phyloP scores from a whole-genome alignment of 106 monocot genomes.

The Dioscorea zingiberensis region DNA sequence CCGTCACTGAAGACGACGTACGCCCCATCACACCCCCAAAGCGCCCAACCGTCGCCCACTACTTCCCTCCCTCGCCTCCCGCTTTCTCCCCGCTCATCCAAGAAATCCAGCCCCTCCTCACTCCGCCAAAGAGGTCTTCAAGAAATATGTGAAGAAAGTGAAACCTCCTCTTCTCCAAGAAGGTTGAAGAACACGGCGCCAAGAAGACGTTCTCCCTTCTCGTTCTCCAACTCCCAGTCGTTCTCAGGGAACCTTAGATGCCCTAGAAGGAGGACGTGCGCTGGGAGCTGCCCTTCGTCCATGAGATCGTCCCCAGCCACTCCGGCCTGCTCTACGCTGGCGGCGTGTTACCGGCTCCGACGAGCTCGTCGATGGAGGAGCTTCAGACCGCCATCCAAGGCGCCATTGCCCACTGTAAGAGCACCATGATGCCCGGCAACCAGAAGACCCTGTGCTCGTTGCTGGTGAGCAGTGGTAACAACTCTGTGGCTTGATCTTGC shows the following conservation, averaged over 20 bases:
- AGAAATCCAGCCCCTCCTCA: constrained; percentile 1
- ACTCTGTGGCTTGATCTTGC: no score
- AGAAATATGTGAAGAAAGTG: constrained; percentile 80
- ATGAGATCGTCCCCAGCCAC: constrained; percentile 85
- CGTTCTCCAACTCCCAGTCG: constrained; percentile 43
- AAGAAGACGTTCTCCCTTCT: constrained; percentile 79
- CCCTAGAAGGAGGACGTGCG: constrained; percentile 36
- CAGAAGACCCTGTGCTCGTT: no score
- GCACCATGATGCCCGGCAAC: constrained; percentile 26
- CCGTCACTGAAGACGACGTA: constrained; percentile 57
- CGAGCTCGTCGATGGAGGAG: constrained; percentile 73
- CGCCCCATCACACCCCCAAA: background rate
- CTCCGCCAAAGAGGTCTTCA: constrained; percentile 78
- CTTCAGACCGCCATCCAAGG: constrained; percentile 87
- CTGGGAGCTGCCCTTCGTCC: constrained; percentile 80
- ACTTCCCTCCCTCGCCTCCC: constrained; percentile 69
- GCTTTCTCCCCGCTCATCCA: constrained; percentile 45
- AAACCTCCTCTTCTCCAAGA: constrained; percentile 68
- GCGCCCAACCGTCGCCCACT: constrained; percentile 4
- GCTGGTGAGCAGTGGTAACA: no score
- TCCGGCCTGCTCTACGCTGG: constrained; percentile 48
- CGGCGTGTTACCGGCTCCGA: constrained; percentile 1
- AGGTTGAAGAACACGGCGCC: background rate
- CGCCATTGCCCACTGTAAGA: constrained; percentile 92
- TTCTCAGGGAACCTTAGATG: constrained; percentile 71